Evolutionary conservation across 2,329 filamentous ascomycete genomes (phyloP).

Genomic region (Penicillium concentricum): DNA sequence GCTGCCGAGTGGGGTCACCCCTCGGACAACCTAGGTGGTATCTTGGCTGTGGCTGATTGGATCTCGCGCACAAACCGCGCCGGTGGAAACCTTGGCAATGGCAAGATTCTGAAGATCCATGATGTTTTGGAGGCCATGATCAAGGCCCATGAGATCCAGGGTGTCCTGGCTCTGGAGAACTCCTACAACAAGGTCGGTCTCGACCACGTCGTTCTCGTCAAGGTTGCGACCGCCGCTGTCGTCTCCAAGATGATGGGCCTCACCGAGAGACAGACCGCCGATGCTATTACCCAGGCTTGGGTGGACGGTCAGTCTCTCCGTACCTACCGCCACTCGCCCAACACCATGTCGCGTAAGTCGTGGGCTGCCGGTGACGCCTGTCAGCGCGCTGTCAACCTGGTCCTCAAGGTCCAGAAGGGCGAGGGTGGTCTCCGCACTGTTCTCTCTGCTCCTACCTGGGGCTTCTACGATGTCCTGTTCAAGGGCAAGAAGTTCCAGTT

Average conservation of each 20-base stretch:
- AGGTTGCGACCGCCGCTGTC: slow-evolving; percentile 92
- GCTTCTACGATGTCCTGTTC: slow-evolving; percentile 98
- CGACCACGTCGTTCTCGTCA: slow-evolving; percentile 97
- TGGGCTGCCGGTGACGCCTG: slow-evolving; percentile 99
- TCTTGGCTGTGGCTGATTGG: slow-evolving; percentile 96
- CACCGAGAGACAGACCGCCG: slow-evolving; percentile 84
- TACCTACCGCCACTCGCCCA: slow-evolving; percentile 95
- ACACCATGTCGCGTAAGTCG: slow-evolving; percentile 99
- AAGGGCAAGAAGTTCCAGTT: slow-evolving; percentile 94
- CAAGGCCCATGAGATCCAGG: slow-evolving; percentile 99
- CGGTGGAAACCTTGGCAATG: slow-evolving; percentile 67
- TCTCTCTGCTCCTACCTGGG: slow-evolving; percentile 88
- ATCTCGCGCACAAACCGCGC: slow-evolving; percentile 90
- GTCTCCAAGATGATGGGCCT: slow-evolving; percentile 94
- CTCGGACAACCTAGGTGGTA: slow-evolving; percentile 95
- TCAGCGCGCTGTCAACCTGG: slow-evolving; percentile 89
- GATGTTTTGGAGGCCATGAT: slow-evolving; percentile 97
- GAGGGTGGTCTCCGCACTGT: slow-evolving; percentile 90
- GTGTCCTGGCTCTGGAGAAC: slow-evolving; percentile 93
- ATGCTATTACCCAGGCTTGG: slow-evolving; percentile 95
- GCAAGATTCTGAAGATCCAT: slow-evolving; percentile 80
- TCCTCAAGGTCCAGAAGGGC: slow-evolving; percentile 85
- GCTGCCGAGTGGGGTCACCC: slow-evolving; percentile 99
- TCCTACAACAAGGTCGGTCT: slow-evolving; percentile 98
- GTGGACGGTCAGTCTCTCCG: slow-evolving; percentile 94